Base-by-base conservation (phyloP, 2,329 filamentous ascomycete genomes). In the Didymella sp. region DNA sequence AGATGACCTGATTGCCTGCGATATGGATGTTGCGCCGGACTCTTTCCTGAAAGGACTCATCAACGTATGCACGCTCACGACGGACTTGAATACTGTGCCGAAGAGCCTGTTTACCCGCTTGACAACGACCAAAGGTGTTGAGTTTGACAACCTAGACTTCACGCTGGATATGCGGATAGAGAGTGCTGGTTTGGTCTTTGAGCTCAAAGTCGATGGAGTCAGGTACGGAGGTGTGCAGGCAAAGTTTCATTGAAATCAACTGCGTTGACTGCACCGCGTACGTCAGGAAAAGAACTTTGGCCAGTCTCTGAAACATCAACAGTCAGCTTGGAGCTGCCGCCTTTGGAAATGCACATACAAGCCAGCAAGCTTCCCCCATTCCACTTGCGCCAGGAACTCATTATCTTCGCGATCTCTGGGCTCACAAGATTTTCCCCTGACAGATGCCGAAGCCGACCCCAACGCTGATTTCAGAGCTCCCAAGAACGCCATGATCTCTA, bases 141-240 rank as follows among this genome's bases (percentile, higher is more conserved):
- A 92, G 75, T 94, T 93, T 76, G 88, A 92, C 66, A 92, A 92
- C 62, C 78, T 94, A 27, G 89, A 93, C 70, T 93, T 93, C 59
- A 91, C 89, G 11, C 83, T 93, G 6, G 89, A 92, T 78, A 92
- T 94, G 89, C 87, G 88, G 64, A 89, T 93, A 40, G 88, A 92
- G 70, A 91, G 88, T 66, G 90, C 90, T 0, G 88, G 89, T 1
- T 67, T 93, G 56, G 85, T 88, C 2, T 93, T 93, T 74, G 89
- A 93, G 76, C 76, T 93, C 50, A 89, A 90, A 76, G 89, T 93
- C 12, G 89, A 92, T 69, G 89, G 89, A 0, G 86, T 90, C 15
- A 81, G 89, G 61, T 93, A 93, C 75, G 90, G 90, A 8, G 82
- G 87, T 58, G 90, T 93, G 1, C 87, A 90, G 70, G 89, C 89